Evolutionary conservation across 495 filamentous ascomycete genomes (phyloP), one percentile per base, ranked within the genome.

Genomic region (Penicillium coprophilum): DNA sequence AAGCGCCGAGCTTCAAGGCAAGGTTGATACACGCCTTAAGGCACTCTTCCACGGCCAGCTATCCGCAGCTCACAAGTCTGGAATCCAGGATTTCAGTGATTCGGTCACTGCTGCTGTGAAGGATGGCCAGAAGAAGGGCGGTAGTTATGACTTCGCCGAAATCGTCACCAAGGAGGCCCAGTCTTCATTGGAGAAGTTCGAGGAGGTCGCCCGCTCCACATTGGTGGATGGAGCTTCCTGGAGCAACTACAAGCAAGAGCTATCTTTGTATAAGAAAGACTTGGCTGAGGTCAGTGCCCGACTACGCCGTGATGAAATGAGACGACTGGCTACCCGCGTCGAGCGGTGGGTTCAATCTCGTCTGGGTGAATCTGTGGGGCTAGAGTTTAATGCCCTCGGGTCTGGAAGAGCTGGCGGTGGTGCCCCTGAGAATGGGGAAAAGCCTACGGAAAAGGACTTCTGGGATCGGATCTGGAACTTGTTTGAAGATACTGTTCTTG

Each of bases 401-500:
- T 91, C 89, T 40, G 92, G 91, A 6, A 83, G 91, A 57, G 90
- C 82, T 49, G 92, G 91, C 4, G 80, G 82, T 32, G 89, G 87
- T 46, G 90, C 89, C 3, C 90, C 92, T 2, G 92, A 91, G 60
- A 72, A 79, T 9, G 89, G 87, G 12, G 87, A 90, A 31, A 87
- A 86, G 70, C 86, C 88, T 3, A 56, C 73, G 0, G 93, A 96
- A 71, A 91, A 87, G 57, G 87, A 90, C 40, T 85, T 98, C 19
- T 98, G 94, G 94, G 95, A 98, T 71, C 87, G 95, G 23, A 86
- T 97, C 57, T 98, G 94, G 94, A 85, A 77, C 39, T 80, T 89
- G 45, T 98, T 97, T 69, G 85, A 80, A 17, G 79, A 87, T 23
- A 88, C 91, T n/a, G 92, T 97, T 31, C 77, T 83, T 13, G 89